Conservation (phyloP, 805 yeast genomes). For the Candida peoriensis region DNA sequence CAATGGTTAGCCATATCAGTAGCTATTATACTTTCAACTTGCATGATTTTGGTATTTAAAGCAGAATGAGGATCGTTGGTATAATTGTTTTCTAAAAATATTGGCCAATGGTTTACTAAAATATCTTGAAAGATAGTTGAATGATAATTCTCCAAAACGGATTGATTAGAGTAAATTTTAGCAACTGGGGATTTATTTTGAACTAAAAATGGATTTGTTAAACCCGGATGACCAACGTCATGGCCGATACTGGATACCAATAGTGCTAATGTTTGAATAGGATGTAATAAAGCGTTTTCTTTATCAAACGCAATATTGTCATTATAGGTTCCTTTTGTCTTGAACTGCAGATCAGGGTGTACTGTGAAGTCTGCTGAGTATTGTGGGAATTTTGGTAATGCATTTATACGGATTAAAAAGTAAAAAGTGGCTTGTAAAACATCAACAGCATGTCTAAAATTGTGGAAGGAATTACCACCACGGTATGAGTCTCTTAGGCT, state of each 20-base stretch:
- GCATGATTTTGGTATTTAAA: conserved; percentile 22
- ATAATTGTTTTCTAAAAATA: conserved; percentile 19
- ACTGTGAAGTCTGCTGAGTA: conserved; percentile 12
- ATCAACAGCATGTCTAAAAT: conserved; percentile 93
- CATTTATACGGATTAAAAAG: conserved; percentile 36
- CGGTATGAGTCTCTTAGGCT: conserved; percentile 75
- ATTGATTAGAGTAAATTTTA: conserved; percentile 51
- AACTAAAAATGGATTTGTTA: conserved; percentile 71
- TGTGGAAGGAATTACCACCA: conserved; percentile 86
- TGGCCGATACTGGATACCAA: conserved; percentile 87
- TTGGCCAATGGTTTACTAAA: conserved; percentile 49
- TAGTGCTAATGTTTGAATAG: conserved; percentile 50
- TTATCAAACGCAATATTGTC: conserved; percentile 1
- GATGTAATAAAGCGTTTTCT: conserved; percentile 19
- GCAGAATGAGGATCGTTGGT: conserved; percentile 8
- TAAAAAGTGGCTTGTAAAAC: conserved; percentile 87
- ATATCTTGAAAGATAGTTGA: conserved; percentile 54
- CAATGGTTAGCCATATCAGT: conserved; percentile 94
- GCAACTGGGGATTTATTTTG: conserved; percentile 61
- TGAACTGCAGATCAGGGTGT: conserved; percentile 14
- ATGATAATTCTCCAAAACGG: conserved; percentile 83
- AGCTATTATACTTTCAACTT: conserved; percentile 51
- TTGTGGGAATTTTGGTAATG: conserved; percentile 20
- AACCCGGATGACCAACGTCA: conserved; percentile 95
- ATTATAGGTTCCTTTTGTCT: not conserved